Evolutionary conservation across 768 basidiomycete species (phyloP), one percentile per base, ranked within the genome.

Genomic region (Serendipita vermifera): DNA sequence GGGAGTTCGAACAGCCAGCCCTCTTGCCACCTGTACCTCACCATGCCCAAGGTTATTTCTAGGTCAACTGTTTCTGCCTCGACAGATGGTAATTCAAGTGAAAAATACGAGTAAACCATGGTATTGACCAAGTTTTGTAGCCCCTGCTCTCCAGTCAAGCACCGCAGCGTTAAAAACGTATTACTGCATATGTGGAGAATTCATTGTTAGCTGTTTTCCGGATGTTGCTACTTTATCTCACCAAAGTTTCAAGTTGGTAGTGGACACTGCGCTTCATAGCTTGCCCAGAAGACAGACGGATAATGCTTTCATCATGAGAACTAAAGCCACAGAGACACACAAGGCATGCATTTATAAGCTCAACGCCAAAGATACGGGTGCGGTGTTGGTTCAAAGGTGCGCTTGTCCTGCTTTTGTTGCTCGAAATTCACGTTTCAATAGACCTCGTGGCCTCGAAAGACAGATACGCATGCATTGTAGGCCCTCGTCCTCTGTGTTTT

Each of bases 31-130:
- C 24, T 11, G 24, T 14, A 13, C 33, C 35, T 22, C 39, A 36
- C 20, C 51, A 94, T 94, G 91, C 91, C 91, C 55, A 93, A 93
- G 69, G 87, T 96, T 60, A 79, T 92, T 64, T 90, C 89, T 2
- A 79, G 88, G 61, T 91, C 87, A 38, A 83, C 87, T 3, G 80
- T 91, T 59, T 91, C 90, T 6, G 87, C 89, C 2, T 92, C 89
- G 3, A 81, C 87, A 33, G 85, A 88, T 66, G 87, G 87, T 87
- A 54, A 59, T 77, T 69, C 3, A 6, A 17, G 31, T 7, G 40
- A 29, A 54, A 9, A 40, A 55, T 53, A 59, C 13, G 13, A 20
- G 22, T 46, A 55, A 29, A 14, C n/a, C 14, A 3, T 13, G 56
- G 9, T 29, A 26, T 41, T 48, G 11, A 36, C 41, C 41, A n/a